Evolutionary conservation across 768 basidiomycete genomes (phyloP), one percentile per base, ranked within the genome.

Genomic region (Tulasnella sp.): DNA sequence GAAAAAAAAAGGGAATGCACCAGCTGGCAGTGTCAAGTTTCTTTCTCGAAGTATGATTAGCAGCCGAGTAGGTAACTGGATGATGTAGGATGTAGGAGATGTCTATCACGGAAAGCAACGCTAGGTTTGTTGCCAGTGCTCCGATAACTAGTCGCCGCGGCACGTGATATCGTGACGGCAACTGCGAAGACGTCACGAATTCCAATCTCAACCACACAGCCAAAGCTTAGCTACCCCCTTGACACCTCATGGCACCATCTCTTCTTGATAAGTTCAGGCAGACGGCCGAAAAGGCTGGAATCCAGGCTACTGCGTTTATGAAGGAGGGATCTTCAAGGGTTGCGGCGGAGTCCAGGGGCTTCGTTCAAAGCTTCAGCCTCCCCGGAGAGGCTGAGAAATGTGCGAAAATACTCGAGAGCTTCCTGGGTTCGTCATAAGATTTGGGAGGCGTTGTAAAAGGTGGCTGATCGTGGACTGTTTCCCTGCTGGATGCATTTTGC

Each of bases 361-460:
- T 91, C 55, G 83, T 84, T 0, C 87, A 90, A 60, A 80, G 83
- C 3, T 97, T 97, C 72, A 82, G 78, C 37, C 75, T 97, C 21
- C 91, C 91, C 17, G 90, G 88, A 59, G 93, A 98, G 69, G 85
- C 90, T 39, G 86, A 91, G 59, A 96, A 96, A 67, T 89, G 92
- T 0, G 90, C 92, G 14, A 87, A 84, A 70, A 97, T 94, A 64
- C 72, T 97, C 29, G 82, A 81, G 61, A 82, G 81, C 62, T 97
- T 97, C 75, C 74, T 94, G n/a, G 92, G 89, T 90, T 66, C 54
- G 75, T 63, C 7, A 6, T 6, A 54, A 12, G 46, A 17, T n/a
- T 1, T 27, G 46, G 21, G n/a, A n/a, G n/a, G n/a, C n/a, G 15
- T 54, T n/a, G n/a, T n/a, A n/a, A n/a, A n/a, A n/a, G n/a, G n/a